phyloP scores from a whole-genome alignment of 2,329 filamentous ascomycete genomes.

The Exophiala lecanii-corni region DNA sequence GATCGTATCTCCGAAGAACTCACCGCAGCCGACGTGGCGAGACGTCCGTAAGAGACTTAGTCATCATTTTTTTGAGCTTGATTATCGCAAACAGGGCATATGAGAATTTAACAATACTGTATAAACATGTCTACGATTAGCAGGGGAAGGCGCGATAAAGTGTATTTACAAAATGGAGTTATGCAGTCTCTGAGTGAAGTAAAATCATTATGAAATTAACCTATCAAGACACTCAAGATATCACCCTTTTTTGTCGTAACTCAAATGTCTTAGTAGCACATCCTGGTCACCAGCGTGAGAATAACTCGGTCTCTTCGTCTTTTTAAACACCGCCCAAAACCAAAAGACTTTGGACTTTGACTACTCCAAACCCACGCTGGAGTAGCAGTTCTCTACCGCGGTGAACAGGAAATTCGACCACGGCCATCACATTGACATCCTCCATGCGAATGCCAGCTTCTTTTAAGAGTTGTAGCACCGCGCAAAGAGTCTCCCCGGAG shows the following conservation, averaged over 20 bases:
- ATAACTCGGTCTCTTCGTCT: background rate
- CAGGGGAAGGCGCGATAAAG: background rate
- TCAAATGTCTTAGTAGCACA: background rate
- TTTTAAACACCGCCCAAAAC: conserved; percentile 44
- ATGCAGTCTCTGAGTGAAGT: background rate
- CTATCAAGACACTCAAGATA: background rate
- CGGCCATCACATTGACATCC: conserved; percentile 47
- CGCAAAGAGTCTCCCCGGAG: conserved; percentile 52
- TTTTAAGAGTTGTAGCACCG: conserved; percentile 46
- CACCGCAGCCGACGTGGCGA: too few species aligned
- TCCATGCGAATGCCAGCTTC: conserved; percentile 40
- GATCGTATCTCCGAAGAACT: too few species aligned
- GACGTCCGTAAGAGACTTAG: too few species aligned
- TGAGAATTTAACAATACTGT: background rate
- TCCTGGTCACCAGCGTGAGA: background rate
- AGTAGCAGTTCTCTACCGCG: conserved; percentile 47
- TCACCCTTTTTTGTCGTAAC: background rate
- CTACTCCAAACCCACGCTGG: conserved; percentile 46
- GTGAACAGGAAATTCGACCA: conserved; percentile 57
- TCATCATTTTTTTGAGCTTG: too few species aligned
- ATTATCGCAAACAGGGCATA: too few species aligned
- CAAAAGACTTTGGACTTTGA: conserved; percentile 51
- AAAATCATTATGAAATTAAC: background rate
- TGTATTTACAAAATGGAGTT: background rate
- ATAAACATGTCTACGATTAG: background rate